phyloP scores from a whole-genome alignment of 306 rosid genomes.

The Begonia masoniana region DNA sequence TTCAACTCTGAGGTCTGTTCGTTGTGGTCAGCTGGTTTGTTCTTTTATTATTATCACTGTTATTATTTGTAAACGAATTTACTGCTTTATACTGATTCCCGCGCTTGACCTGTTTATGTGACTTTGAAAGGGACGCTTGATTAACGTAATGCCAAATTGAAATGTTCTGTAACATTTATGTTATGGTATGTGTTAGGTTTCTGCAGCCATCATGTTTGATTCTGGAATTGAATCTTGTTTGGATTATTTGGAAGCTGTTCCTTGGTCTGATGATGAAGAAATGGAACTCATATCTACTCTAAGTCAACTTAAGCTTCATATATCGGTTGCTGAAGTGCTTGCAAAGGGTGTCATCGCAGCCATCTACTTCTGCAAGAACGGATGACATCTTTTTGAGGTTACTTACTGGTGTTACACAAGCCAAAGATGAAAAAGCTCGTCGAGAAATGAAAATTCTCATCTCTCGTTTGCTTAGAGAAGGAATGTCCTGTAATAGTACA shows the following conservation, averaged over 20 bases:
- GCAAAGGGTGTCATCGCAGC: slow-evolving; percentile 49
- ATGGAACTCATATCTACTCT: slow-evolving; percentile 48
- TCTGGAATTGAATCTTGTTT: slow-evolving; percentile 60
- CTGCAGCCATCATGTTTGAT: slow-evolving; percentile 78
- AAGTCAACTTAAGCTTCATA: slow-evolving; percentile 48
- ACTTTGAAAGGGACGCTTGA: too few species aligned
- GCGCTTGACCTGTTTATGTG: too few species aligned
- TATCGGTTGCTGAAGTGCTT: slow-evolving; percentile 34
- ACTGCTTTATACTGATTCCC: too few species aligned
- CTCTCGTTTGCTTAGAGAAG: slow-evolving; percentile 62
- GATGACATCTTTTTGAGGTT: slow-evolving; percentile 43
- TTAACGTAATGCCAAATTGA: too few species aligned
- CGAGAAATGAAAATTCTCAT: slow-evolving; percentile 62
- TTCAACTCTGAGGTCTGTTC: too few species aligned
- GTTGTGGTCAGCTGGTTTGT: too few species aligned
- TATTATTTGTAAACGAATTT: too few species aligned
- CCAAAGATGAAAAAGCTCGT: slow-evolving; percentile 82
- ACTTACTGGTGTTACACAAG: slow-evolving; percentile 59
- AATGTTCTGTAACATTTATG: slow-evolving; percentile 2
- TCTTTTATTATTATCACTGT: too few species aligned
- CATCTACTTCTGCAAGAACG: slow-evolving; percentile 36
- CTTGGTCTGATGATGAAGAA: slow-evolving; percentile 81
- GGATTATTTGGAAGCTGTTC: slow-evolving; percentile 72
- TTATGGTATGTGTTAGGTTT: slow-evolving; percentile 33
- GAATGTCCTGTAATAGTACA: slow-evolving; percentile 22